Base-by-base conservation (phyloP, 306 rosid species). In the Glycine soja region DNA sequence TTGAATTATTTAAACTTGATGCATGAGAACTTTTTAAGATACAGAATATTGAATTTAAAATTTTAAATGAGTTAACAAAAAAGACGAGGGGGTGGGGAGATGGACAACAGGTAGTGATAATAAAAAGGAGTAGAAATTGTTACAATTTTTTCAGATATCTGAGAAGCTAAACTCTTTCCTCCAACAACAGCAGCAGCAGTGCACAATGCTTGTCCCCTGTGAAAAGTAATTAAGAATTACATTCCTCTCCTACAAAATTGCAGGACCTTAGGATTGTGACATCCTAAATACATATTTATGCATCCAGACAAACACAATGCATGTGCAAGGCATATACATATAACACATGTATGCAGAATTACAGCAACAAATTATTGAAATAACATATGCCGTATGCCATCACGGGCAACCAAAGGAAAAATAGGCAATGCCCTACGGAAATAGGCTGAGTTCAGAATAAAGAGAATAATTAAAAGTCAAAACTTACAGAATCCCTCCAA, bases 111-210 rank as follows among this genome's bases (percentile, higher is more conserved):
- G 61, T 32, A 34, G 64, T 4, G 47, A 38, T 66, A 66, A 58
- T 67, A 78, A 66, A 71, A 56, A 38, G 70, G 61, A 68, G 30
- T 8, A 32, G 4, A 59, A 50, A 59, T 7, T 79, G 62, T 86
- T 92, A 94, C 97, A 45, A 92, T 78, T 91, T 90, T 92, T 77
- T 94, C 98, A 66, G 98, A 94, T 77, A 94, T 94, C 76, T 87
- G 97, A 68, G 98, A 92, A 51, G 98, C 98, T 91, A 94, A 88
- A 88, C 93, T 91, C 91, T 92, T 92, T 74, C 98, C 98, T 62
- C 97, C 97, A 71, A 94, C 19, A 70, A 92, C 97, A 70, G 97
- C 95, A 77, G 97, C 98, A 73, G 88, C 19, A 52, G 98, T 94
- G 85, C 98, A 94, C 80, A 94, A 81, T 6, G 98, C 93, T 59